Percentiles rank a stretch among this genome's conserved stretches.
These are phyloP conservation scores for Henckelia pumila DNA, from an alignment of 257 asterid species.

Conservation along the genomic window DNA sequence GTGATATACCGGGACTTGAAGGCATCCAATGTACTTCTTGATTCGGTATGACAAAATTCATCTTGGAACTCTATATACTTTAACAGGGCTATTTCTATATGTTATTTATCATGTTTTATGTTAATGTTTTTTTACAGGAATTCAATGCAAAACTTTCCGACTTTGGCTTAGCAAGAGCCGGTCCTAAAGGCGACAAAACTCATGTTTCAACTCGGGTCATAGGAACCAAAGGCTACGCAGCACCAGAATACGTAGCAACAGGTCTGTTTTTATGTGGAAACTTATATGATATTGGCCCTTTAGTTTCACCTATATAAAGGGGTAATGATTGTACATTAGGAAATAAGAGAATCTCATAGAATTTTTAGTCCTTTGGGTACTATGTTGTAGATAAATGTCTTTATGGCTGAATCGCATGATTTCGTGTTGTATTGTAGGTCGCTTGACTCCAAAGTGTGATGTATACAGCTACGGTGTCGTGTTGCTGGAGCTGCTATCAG, in stretches of 20 bases:
- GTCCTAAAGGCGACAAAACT: conserved; percentile 51
- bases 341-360: too few relatives aligned
- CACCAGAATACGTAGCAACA: conserved; percentile 58
- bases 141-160: conserved; percentile 58
- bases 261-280: conserved; percentile 22
- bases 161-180: conserved; percentile 57
- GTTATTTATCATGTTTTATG: not conserved
- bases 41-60: conserved; percentile 40
- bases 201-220: conserved; percentile 56
- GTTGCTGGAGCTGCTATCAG: conserved; percentile 52
- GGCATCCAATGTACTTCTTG: conserved; percentile 63
- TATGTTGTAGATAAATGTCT: not conserved
- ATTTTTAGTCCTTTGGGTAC: too few relatives aligned
- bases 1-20: conserved; percentile 66
- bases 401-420: not conserved
- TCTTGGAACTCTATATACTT: not conserved
- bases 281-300: too few relatives aligned
- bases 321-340: too few relatives aligned
- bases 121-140: conserved; percentile 29
- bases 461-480: conserved; percentile 58
- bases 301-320: too few relatives aligned
- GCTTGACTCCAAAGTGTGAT: conserved; percentile 49
- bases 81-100: not conserved
- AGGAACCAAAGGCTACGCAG: conserved; percentile 59
- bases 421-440: conserved; percentile 31